A percentile compares a stretch with the other conserved stretches of the same genome.
Evolutionary conservation across 345 rosid genomes (phyloP).

Genomic region (Laguncularia racemosa): DNA sequence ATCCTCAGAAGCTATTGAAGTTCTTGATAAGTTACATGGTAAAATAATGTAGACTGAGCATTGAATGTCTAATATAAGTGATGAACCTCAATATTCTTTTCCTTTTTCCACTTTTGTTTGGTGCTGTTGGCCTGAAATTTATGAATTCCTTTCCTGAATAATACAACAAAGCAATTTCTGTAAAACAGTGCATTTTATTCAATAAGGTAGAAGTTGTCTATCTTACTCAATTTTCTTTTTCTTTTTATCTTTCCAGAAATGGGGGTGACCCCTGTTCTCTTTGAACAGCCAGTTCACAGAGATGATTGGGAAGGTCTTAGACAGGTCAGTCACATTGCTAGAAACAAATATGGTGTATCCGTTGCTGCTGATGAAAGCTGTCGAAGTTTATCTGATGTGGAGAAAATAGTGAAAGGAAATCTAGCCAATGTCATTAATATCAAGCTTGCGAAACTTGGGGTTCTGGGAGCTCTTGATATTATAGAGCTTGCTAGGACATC

Average conservation of each 20-base stretch:
- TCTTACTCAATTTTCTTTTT: background rate
- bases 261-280: constrained; percentile 84
- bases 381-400: constrained; percentile 55
- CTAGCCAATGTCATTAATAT: constrained; percentile 72
- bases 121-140: no score
- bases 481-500: constrained; percentile 59
- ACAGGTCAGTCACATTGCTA: constrained; percentile 55
- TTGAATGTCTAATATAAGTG: background rate
- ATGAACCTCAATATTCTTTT: background rate
- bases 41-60: constrained; percentile 7
- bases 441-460: constrained; percentile 84
- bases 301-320: constrained; percentile 97
- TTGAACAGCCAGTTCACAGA: constrained; percentile 88
- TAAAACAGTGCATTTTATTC: no score
- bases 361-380: constrained; percentile 98
- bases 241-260: constrained; percentile 34
- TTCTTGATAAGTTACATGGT: constrained; percentile 73
- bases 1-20: constrained; percentile 69
- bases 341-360: constrained; percentile 56
- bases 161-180: no score
- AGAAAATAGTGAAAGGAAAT: constrained; percentile 51
- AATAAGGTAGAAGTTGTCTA: no score
- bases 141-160: background rate
- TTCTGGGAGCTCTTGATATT: constrained; percentile 68
- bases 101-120: no score